Base-by-base conservation (phyloP, 148 eudicot species). In the Camellia sinensis region DNA sequence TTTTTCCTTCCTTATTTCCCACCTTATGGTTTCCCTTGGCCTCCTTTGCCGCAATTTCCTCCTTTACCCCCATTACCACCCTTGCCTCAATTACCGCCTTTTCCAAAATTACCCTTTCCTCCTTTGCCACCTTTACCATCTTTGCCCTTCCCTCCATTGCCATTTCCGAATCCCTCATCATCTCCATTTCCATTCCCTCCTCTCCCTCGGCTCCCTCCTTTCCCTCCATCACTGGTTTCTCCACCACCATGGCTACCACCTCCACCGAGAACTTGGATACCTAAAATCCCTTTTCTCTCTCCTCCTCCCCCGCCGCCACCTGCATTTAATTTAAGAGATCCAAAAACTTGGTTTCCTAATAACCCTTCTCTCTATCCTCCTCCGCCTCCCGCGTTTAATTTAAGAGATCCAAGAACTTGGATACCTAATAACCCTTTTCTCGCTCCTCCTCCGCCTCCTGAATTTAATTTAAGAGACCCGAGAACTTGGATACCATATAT, bases 1-100 rank as follows among this genome's bases (percentile, higher is more conserved):
- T 82, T 82, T 74, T 84, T 83, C 54, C 79, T 92, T 15, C 87
- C 91, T 62, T 80, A 78, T 79, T 79, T 79, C 71, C 83, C 87
- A 7, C 88, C 88, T 40, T 81, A 69, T 71, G 60, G 75, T 46
- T 73, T 78, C 73, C 84, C 80, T 45, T 87, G 86, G 83, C 85
- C 85, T 52, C 82, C 50, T 52, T 67, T 77, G 41, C 81, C 87
- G 7, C 83, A 67, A 22, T 43, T 79, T 3, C 83, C 82, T 19
- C 76, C 78, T 12, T 50, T 69, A 4, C 82, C 82, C 3, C 80
- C 74, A 12, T 68, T 75, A 48, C 80, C 83, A 43, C 81, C 71
- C 64, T 44, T 61, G 56, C 80, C 84, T 6, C 78, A 76, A 13
- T 44, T 61, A 4, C 81, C 78, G 18, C 63, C 13, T 15, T 21